Base-by-base conservation (phyloP, 768 basidiomycete species). In the Hericium erinaceus region DNA sequence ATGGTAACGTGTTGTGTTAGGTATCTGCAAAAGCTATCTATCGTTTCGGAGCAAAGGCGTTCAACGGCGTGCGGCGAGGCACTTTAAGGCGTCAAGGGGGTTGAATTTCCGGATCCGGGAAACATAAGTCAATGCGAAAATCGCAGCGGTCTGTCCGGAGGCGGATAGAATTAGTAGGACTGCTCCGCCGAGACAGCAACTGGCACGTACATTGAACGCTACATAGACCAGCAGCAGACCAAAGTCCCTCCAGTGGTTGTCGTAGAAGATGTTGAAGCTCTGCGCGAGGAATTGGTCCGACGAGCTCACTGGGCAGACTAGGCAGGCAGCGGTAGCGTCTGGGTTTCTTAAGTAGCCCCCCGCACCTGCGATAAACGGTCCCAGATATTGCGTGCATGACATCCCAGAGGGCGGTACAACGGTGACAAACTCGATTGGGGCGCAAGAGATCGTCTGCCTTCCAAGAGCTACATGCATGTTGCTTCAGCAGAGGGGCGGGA, bases 211-310 rank as follows among this genome's bases (percentile, higher is more conserved):
- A 54, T 79, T 79, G 55, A 78, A 79, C 22, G 57, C 61, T 37
- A 73, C 68, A 52, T 72, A 77, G 3, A 66, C 76, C 59, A 70
- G 70, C 63, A 82, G 64, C 48, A 82, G 61, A 5, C 77, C 79
- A 37, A 80, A 70, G 65, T 80, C 61, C 22, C 79, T 69, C 78
- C 79, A 82, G 39, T 69, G 70, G 53, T 77, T 68, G 58, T 71
- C 58, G 60, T 85, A 90, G 50, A 67, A 75, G 38, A 89, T 84
- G 61, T 83, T 85, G 70, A 90, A 87, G 60, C 63, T 72, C 11
- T 62, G 59, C 4, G 63, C 70, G 53, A 89, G 69, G 74, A 80
- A 88, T 39, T 75, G 66, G 66, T 90, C 84, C 0, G 85, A 82
- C 0, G 76, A 76, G 20, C 73, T 65, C 44, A 75, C 73, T 3